These are phyloP conservation scores for Avena eriantha DNA, from an alignment of 176 grass and related monocot genomes.

Conservation along the genomic window DNA sequence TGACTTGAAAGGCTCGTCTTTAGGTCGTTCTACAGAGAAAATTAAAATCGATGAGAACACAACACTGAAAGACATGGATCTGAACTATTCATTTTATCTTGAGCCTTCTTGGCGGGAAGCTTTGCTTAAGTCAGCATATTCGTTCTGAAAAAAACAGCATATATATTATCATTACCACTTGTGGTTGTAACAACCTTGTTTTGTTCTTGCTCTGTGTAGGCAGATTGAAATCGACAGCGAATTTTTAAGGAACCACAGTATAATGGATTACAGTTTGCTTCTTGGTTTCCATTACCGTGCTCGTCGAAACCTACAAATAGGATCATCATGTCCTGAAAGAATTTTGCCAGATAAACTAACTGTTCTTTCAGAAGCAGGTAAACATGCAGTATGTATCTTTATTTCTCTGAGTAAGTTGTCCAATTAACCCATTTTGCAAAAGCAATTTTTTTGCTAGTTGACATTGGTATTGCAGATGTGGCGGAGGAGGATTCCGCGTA, in stretches of 20 bases:
- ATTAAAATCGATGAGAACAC: constrained; percentile 98
- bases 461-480: constrained; percentile 55
- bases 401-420: constrained; percentile 1
- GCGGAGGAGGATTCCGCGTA: constrained; percentile 70
- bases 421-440: neutral
- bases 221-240: constrained; percentile 90
- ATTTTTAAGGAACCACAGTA: constrained; percentile 74
- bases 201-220: constrained; percentile 45
- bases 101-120: constrained; percentile 96
- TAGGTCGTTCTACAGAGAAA: constrained; percentile 89
- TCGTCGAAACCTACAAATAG: constrained; percentile 68
- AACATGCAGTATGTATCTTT: neutral
- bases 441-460: neutral
- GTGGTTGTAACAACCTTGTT: neutral
- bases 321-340: constrained; percentile 49
- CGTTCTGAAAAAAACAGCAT: neutral
- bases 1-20: constrained; percentile 97
- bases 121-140: constrained; percentile 75
- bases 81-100: constrained; percentile 94
- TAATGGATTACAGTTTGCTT: constrained; percentile 99
- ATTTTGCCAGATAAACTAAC: constrained; percentile 60
- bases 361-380: constrained; percentile 84
- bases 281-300: constrained; percentile 96
- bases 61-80: constrained; percentile 96
- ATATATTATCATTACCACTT: neutral